These are phyloP conservation scores for Calonectria leucothoes DNA, from an alignment of 2,329 filamentous ascomycete species.

Conservation along the genomic window DNA sequence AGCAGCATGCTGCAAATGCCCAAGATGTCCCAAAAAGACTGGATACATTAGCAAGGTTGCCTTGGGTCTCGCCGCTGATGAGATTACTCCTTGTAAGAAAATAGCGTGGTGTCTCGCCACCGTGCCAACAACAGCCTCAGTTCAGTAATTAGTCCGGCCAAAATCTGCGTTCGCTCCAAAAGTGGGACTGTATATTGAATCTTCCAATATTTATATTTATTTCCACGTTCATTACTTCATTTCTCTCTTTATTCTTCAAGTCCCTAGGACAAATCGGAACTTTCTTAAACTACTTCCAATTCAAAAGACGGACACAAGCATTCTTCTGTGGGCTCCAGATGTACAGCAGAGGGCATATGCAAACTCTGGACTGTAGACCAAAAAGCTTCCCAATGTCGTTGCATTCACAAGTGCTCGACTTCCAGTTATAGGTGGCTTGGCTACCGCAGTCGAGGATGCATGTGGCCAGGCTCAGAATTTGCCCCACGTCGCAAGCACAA, in stretches of 20 bases:
- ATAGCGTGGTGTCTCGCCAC: too few relatives aligned
- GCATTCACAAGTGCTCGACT: background rate
- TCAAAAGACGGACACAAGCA: background rate
- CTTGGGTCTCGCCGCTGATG: background rate
- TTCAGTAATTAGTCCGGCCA: too few relatives aligned
- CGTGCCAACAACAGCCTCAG: too few relatives aligned
- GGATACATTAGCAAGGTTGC: too few relatives aligned
- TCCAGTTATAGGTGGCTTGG: background rate
- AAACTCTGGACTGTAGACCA: background rate
- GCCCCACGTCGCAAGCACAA: background rate
- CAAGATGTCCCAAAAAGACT: background rate
- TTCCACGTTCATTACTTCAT: too few relatives aligned
- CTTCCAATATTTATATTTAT: too few relatives aligned
- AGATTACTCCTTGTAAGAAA: too few relatives aligned
- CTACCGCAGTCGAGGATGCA: conserved; percentile 7
- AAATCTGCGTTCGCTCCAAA: too few relatives aligned
- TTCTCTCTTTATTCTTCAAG: too few relatives aligned
- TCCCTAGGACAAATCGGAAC: too few relatives aligned
- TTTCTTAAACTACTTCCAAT: background rate
- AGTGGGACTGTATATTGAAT: too few relatives aligned
- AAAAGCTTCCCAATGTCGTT: conserved; percentile 2
- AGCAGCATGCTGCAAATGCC: background rate
- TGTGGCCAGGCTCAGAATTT: background rate
- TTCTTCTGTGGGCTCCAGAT: background rate
- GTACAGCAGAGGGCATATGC: background rate